These are phyloP conservation scores for Aspergillus sclerotioniger DNA, from an alignment of 495 filamentous ascomycete genomes.

Conservation along the genomic window DNA sequence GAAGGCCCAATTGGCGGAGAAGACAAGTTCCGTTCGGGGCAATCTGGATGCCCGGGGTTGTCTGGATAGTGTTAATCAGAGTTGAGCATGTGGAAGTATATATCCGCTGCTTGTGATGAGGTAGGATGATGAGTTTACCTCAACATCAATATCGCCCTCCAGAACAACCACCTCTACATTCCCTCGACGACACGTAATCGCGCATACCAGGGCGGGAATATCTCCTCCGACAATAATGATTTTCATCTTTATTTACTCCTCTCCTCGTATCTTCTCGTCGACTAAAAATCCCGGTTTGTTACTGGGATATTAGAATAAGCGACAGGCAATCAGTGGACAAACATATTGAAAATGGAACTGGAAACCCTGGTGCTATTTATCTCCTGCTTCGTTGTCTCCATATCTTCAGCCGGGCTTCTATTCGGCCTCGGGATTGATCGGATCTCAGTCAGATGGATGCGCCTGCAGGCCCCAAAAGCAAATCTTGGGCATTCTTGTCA, in stretches of 20 bases:
- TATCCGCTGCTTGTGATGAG: background rate
- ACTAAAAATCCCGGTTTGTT: no score
- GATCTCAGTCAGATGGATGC: background rate
- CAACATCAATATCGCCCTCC: background rate
- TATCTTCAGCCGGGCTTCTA: no score
- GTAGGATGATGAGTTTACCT: background rate
- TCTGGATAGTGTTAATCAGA: background rate
- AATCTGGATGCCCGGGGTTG: constrained; percentile 5
- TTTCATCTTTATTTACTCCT: constrained; percentile 5
- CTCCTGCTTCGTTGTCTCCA: no score
- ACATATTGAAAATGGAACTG: no score
- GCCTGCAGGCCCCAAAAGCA: background rate
- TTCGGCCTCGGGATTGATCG: no score
- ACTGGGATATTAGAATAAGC: no score
- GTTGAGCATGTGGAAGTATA: background rate
- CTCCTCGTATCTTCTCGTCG: no score
- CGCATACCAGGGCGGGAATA: background rate
- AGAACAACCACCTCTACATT: background rate
- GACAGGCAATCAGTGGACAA: no score
- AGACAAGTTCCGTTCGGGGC: constrained; percentile 1
- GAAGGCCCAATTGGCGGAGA: background rate
- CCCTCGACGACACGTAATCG: constrained; percentile 2
- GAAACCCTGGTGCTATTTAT: no score
- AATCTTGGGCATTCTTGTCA: background rate
- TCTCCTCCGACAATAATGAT: constrained; percentile 5